A percentile compares a stretch with the other conserved stretches of the same genome.
Conservation (phyloP, 179 eudicot genomes). For the Silene noctiflora region DNA sequence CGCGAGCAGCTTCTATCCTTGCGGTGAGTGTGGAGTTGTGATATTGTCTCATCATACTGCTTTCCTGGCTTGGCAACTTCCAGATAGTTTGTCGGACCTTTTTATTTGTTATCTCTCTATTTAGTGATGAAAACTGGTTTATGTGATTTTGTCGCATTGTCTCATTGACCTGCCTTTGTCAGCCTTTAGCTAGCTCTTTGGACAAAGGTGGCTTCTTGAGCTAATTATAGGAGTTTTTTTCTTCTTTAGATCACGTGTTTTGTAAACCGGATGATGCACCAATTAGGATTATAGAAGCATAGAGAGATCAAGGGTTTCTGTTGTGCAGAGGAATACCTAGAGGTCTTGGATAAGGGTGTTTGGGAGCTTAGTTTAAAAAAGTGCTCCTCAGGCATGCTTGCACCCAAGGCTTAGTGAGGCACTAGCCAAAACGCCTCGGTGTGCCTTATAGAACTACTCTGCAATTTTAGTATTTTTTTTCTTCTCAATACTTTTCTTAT, state of each 20-base stretch:
- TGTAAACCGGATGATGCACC: neutral
- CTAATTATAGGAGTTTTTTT: neutral
- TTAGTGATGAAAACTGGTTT: constrained; percentile 4
- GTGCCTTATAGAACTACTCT: too few species aligned
- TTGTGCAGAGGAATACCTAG: neutral
- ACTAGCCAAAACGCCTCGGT: too few species aligned
- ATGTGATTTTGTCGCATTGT: too few species aligned
- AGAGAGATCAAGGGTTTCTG: neutral
- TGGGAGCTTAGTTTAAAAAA: neutral
- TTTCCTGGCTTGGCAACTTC: neutral
- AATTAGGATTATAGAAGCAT: neutral
- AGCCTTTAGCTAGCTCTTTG: too few species aligned
- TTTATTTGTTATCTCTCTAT: neutral
- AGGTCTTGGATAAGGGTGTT: neutral
- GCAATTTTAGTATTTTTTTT: too few species aligned
- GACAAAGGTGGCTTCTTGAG: neutral
- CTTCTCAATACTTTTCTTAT: too few species aligned
- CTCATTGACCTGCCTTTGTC: too few species aligned
- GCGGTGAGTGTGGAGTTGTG: constrained; percentile 56
- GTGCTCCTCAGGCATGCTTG: too few species aligned
- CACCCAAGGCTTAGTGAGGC: too few species aligned
- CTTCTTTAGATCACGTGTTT: too few species aligned
- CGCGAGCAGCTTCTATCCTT: constrained; percentile 94
- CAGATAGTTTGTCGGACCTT: neutral
- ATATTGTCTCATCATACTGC: constrained; percentile 3